These are phyloP conservation scores for Hanseniaspora clermontiae DNA, from an alignment of 805 yeast genomes.

Conservation along the genomic window DNA sequence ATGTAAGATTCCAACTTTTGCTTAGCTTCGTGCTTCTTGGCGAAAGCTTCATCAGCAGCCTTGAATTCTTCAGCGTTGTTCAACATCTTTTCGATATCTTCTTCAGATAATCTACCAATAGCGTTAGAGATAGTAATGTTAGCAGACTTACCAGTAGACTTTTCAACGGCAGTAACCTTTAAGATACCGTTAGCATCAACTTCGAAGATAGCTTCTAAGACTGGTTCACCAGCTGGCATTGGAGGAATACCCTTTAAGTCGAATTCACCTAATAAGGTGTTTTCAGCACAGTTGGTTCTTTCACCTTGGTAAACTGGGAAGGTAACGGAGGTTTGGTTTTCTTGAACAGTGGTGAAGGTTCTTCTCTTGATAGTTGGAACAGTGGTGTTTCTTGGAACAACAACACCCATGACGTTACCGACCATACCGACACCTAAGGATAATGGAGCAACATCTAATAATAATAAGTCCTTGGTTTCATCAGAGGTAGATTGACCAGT, in stretches of 20 bases:
- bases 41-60: slow-evolving; percentile 97
- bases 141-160: slow-evolving; percentile 96
- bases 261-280: slow-evolving; percentile 95
- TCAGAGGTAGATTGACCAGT: slow-evolving; percentile 83
- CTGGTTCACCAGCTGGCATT: slow-evolving; percentile 98
- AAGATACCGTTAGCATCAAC: slow-evolving; percentile 99
- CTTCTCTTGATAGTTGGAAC: slow-evolving; percentile 98
- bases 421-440: slow-evolving; percentile 99
- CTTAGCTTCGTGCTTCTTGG: slow-evolving; percentile 98
- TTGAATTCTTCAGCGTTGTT: slow-evolving; percentile 98
- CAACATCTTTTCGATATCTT: slow-evolving; percentile 97
- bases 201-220: slow-evolving; percentile 96
- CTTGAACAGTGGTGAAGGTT: slow-evolving; percentile 97
- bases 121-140: slow-evolving; percentile 98
- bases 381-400: slow-evolving; percentile 98
- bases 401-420: slow-evolving; percentile 98
- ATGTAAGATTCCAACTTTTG: slow-evolving; percentile 98
- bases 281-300: slow-evolving; percentile 96
- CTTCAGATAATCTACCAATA: slow-evolving; percentile 93
- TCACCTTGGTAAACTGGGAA: slow-evolving; percentile 99
- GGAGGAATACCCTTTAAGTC: slow-evolving; percentile 98
- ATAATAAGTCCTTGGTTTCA: slow-evolving; percentile 87
- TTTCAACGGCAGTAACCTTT: slow-evolving; percentile 97
- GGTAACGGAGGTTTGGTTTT: slow-evolving; percentile 96
- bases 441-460: slow-evolving; percentile 95